Evolutionary conservation across 371 early-diverging fungal genomes (phyloP).

Genomic region (Mortierella sp.): DNA sequence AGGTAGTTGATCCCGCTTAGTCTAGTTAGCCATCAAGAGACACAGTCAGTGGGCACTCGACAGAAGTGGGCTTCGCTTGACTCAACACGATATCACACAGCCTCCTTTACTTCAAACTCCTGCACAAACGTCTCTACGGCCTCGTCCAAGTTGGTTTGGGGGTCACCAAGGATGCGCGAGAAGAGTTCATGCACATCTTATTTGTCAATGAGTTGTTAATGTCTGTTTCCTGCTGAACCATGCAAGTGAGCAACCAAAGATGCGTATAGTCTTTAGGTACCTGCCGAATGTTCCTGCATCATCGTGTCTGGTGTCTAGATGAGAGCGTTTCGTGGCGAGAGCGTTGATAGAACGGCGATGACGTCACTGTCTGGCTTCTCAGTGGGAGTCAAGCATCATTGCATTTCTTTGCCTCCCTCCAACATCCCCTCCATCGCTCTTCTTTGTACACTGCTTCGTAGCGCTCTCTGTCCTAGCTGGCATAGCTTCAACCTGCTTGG

Average conservation of each 20-base stretch:
- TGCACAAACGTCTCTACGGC: conserved; percentile 32
- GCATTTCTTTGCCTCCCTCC: neutral
- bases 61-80: too few relatives aligned
- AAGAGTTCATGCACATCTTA: conserved; percentile 30
- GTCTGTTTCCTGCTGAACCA: too few relatives aligned
- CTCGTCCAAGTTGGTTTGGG: conserved; percentile 27
- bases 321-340: too few relatives aligned
- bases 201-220: too few relatives aligned
- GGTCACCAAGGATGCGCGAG: conserved; percentile 36
- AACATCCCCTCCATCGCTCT: too few relatives aligned
- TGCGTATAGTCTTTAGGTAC: too few relatives aligned
- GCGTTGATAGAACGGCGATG: neutral
- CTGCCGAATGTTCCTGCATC: too few relatives aligned
- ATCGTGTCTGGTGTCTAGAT: neutral
- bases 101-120: conserved; percentile 39
- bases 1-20: conserved; percentile 12
- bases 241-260: too few relatives aligned
- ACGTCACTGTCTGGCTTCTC: too few relatives aligned
- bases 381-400: neutral
- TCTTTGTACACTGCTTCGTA: neutral
- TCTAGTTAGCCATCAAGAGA: conserved; percentile 11
- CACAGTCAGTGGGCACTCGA: too few relatives aligned
- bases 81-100: neutral
- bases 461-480: neutral
- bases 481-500: neutral